Evolutionary conservation across 495 filamentous ascomycete genomes (phyloP), one percentile per base, ranked within the genome.

Genomic region (Penicillium simplicissimum): DNA sequence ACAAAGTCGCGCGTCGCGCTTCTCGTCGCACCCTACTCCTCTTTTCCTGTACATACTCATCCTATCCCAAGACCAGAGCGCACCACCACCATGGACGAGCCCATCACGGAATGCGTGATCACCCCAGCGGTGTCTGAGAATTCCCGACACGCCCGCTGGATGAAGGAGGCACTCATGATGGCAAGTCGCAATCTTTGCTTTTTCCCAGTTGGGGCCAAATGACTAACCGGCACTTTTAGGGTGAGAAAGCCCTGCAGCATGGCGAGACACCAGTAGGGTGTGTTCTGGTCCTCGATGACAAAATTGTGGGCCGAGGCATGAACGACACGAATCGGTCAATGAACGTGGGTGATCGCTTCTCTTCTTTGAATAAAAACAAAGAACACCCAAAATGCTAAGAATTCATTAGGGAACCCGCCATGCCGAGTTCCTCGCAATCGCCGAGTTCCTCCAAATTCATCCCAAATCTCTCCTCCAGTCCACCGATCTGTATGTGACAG

Each of bases 211-310:
- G n/a, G 28, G 58, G 19, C 25, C 36, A 47, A 43, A 48, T n/a
- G 21, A 40, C 59, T 65, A 43, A 71, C 62, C 28, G 38, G 13
- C 42, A 37, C 35, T 42, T 33, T 19, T 49, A 96, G 89, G 93
- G 91, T 45, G 85, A 90, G 63, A 82, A 87, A 56, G 95, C 95
- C 15, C 85, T 98, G n/a, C 66, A 75, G 28, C 88, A 79, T 42
- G 88, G 92, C 61, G 95, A 98, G 78, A 97, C 96, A 2, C 96
- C 95, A 7, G 96, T 98, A 15, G 96, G 95, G 54, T 98, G 96
- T 78, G 92, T 98, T 19, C 85, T 98, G 48, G 93, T 97, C 0
- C 79, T 92, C 69, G 68, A 87, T 37, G 84, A 82, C 57, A 74
- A 85, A 49, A 82, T 97, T 58, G 90, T 98, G 65, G 93, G 89